A percentile compares a stretch with the other conserved stretches of the same genome.
These are phyloP conservation scores for Globisporangium megalacanthum DNA, from an alignment of 352 stramenopile genomes.

Conservation along the genomic window DNA sequence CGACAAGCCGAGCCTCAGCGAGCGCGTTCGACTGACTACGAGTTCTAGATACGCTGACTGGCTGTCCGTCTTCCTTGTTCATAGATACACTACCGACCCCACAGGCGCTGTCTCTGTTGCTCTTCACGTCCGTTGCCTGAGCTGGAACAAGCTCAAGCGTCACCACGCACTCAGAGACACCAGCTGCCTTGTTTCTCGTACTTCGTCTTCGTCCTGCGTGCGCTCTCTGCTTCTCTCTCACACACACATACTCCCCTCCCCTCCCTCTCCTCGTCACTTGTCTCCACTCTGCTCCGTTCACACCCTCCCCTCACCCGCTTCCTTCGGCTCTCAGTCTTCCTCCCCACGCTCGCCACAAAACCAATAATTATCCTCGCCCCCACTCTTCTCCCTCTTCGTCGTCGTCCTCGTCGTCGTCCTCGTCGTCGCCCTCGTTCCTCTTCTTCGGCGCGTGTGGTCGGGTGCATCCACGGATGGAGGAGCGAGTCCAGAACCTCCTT, in stretches of 20 bases:
- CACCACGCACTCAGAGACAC: too few relatives aligned
- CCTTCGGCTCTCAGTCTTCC: slow-evolving; percentile 17
- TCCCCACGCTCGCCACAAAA: slow-evolving; percentile 21
- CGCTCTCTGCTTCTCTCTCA: too few relatives aligned
- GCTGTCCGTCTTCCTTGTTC: too few relatives aligned
- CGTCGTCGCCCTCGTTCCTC: background rate
- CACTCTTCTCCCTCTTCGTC: background rate
- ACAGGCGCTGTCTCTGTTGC: too few relatives aligned
- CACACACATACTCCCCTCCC: background rate
- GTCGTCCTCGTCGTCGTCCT: background rate
- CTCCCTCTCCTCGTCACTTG: background rate
- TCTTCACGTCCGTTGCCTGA: too few relatives aligned
- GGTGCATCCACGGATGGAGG: background rate
- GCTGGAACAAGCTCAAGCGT: too few relatives aligned
- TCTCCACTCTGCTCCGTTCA: background rate
- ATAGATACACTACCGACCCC: too few relatives aligned
- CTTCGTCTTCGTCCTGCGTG: too few relatives aligned
- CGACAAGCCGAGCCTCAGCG: slow-evolving; percentile 26
- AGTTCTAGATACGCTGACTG: too few relatives aligned
- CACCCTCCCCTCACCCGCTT: background rate
- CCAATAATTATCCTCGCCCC: slow-evolving; percentile 16
- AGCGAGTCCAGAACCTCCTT: background rate
- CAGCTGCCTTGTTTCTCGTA: too few relatives aligned
- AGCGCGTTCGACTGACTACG: slow-evolving; percentile 19
- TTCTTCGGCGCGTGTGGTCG: background rate